Percentiles rank a stretch among this genome's conserved stretches.
phyloP scores from a whole-genome alignment of 2,329 filamentous ascomycete genomes.

The Arthroderma sp. region DNA sequence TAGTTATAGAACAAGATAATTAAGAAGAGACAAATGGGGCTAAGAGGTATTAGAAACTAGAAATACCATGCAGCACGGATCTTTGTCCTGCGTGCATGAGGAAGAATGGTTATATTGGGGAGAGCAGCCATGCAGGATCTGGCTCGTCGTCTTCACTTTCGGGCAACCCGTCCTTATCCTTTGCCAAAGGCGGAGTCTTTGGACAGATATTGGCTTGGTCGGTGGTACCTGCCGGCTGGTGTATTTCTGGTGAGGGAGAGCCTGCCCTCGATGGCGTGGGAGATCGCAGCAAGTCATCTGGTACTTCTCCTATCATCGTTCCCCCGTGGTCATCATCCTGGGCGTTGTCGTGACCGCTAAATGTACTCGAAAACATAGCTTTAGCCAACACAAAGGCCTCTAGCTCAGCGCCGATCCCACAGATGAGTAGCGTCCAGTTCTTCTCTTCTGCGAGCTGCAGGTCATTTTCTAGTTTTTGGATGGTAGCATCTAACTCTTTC shows the following conservation, averaged over 20 bases:
- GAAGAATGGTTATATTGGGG: not conserved
- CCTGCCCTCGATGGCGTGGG: slow-evolving; percentile 5
- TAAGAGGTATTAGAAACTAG: too few relatives aligned
- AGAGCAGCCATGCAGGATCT: slow-evolving; percentile 34
- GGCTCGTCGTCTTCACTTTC: slow-evolving; percentile 33
- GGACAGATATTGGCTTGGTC: not conserved
- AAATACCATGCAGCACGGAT: too few relatives aligned
- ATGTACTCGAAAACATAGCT: slow-evolving; percentile 25
- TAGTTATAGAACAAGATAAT: too few relatives aligned
- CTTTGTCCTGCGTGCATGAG: too few relatives aligned
- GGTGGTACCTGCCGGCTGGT: not conserved
- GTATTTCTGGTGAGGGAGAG: not conserved
- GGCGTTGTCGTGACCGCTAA: slow-evolving; percentile 17
- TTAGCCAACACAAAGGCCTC: slow-evolving; percentile 40
- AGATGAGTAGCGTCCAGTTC: slow-evolving; percentile 50
- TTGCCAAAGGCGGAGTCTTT: not conserved
- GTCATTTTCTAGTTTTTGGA: slow-evolving; percentile 38
- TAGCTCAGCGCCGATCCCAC: slow-evolving; percentile 50
- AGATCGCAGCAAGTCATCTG: slow-evolving; percentile 28
- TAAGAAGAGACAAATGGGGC: too few relatives aligned
- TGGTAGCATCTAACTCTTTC: slow-evolving; percentile 37
- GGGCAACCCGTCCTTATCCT: not conserved
- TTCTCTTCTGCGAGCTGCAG: slow-evolving; percentile 41
- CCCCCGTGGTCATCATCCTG: slow-evolving; percentile 17
- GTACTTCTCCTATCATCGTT: slow-evolving; percentile 25